These are phyloP conservation scores for Stagonosporopsis cucurbitacearum DNA, from an alignment of 2,329 filamentous ascomycete species.

Conservation along the genomic window DNA sequence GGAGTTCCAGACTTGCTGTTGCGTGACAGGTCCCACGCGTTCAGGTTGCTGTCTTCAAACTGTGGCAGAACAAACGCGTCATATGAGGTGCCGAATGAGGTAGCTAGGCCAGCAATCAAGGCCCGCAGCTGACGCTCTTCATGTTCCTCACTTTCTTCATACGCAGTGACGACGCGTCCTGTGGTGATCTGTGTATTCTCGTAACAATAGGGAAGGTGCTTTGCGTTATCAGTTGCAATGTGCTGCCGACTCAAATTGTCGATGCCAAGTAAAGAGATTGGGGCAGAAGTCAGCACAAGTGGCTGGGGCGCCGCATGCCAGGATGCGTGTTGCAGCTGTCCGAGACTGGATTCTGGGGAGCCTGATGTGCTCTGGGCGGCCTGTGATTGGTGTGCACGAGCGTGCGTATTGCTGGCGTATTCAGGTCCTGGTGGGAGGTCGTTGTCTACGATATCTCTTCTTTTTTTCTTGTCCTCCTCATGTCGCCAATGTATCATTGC, in stretches of 20 bases:
- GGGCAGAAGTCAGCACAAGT: not conserved
- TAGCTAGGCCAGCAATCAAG: constrained; percentile 22
- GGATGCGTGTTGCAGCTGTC: not conserved
- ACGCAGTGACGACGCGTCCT: constrained; percentile 16
- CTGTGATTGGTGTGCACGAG: not conserved
- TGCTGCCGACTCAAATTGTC: constrained; percentile 4
- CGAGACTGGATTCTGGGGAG: not conserved
- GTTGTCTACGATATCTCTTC: constrained; percentile 4
- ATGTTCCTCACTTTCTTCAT: constrained; percentile 26
- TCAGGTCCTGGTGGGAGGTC: not conserved
- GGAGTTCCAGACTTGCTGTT: not conserved
- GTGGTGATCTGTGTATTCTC: not conserved
- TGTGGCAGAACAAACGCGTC: constrained; percentile 1
- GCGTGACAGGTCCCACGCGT: constrained; percentile 3
- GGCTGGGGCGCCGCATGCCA: not conserved
- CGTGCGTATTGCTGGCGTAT: not conserved
- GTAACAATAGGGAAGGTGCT: constrained; percentile 1
- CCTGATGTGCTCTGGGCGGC: not conserved
- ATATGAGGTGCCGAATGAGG: constrained; percentile 17
- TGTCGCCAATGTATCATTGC: constrained; percentile 43
- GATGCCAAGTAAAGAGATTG: not conserved
- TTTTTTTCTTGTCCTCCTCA: constrained; percentile 19
- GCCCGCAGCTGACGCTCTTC: constrained; percentile 26
- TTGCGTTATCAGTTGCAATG: not conserved
- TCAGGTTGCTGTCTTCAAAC: not conserved